Percentiles rank a stretch among this genome's conserved stretches.
phyloP scores from a whole-genome alignment of 306 rosid species.

The Fagus sylvatica region DNA sequence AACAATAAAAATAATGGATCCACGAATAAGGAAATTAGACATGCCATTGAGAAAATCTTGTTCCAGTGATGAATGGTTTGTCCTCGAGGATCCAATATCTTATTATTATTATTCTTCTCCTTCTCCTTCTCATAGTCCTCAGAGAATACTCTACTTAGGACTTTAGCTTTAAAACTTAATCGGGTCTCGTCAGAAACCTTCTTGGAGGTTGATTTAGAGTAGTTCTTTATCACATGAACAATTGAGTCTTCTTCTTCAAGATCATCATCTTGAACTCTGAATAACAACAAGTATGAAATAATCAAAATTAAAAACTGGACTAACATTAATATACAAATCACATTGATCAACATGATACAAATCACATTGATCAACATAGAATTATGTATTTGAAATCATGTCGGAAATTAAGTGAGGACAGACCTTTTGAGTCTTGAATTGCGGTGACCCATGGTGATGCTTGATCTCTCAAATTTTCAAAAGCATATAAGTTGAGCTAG shows the following conservation, averaged over 20 bases:
- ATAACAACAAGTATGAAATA: neutral
- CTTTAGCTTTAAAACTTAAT: conserved; percentile 39
- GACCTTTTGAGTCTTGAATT: conserved; percentile 72
- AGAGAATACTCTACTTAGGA: conserved; percentile 50
- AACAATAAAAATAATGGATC: conserved; percentile 59
- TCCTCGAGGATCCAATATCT: conserved; percentile 55
- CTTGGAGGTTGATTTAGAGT: no score
- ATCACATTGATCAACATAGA: no score
- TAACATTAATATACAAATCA: neutral
- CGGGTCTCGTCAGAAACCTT: no score
- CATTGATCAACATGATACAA: no score
- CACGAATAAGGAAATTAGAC: conserved; percentile 49
- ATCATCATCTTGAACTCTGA: conserved; percentile 47
- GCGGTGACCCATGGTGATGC: neutral
- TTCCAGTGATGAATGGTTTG: conserved; percentile 46
- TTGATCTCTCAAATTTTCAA: no score
- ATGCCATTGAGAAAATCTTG: conserved; percentile 51
- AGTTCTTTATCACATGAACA: neutral
- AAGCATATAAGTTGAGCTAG: no score
- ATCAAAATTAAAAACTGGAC: neutral
- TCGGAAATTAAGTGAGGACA: conserved; percentile 4
- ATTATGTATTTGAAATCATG: no score
- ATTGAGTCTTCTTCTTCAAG: neutral
- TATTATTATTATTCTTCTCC: no score
- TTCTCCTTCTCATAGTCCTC: conserved; percentile 53